Base-by-base conservation (phyloP, 805 yeast genomes). In the Ogataea minuta region DNA sequence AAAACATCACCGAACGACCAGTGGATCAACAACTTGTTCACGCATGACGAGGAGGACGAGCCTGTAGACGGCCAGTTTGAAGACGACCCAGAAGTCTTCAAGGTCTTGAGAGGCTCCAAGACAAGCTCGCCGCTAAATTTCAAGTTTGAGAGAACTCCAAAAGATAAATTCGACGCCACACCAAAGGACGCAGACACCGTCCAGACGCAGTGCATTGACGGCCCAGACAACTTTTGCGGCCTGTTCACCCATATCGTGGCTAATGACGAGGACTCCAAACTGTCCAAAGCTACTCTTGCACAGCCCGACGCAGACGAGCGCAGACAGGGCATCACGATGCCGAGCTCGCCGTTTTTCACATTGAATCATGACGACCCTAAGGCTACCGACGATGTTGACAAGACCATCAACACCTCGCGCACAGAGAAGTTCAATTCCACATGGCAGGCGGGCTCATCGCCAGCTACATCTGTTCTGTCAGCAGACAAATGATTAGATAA, bases 331-430 rank as follows among this genome's bases (percentile, higher is more conserved):
- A 46, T 50, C 21, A 52, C 45, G 14, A 56, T 61, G 60, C 66
- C 66, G 19, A 58, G 63, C 32, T 61, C 66, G 4, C 66, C 66
- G 6, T 59, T 58, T 34, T 59, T 57, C 35, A 31, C 45, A 13
- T 34, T 46, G 26, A 36, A 41, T 25, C 34, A 25, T n/a, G 56
- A 52, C 20, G 47, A 43, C 11, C 13, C 30, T 21, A 43, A 40
- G 20, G 13, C 27, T 9, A 39, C 37, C 9, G 49, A 39, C n/a
- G 43, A 41, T 20, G 49, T 38, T 15, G 56, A 47, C 6, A 42
- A 45, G 16, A 43, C 41, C 9, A 32, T 46, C 15, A 52, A 56
- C 31, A 46, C 57, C 3, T 48, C 60, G 4, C 43, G 49, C 10
- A 48, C 54, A 6, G 56, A 48, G n/a, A 45, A 45, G 32, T 28